Evolutionary conservation across 352 stramenopile genomes (phyloP), one percentile per base, ranked within the genome.

Genomic region (Thalassiosira gravida): DNA sequence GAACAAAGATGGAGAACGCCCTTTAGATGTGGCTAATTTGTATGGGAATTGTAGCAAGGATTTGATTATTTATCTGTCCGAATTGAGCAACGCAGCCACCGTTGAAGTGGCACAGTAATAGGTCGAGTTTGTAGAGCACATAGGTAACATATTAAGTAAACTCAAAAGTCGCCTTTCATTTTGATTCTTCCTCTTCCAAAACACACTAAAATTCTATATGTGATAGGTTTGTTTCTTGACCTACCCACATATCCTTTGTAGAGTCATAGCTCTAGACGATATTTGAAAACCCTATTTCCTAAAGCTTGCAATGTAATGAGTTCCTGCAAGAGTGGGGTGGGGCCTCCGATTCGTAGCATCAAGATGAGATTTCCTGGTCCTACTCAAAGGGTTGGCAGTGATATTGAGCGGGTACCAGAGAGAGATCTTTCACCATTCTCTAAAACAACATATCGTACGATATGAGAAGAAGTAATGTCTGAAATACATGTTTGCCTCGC

Each of bases 381-480:
- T 18, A 8, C 20, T 53, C 16, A 53, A 25, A 25, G 16, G 46
- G 46, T 18, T 39, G 32, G 32, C 32, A 39, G 11, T 39, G 32
- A 39, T 39, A 39, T 5, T 39, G 11, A 39, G 32, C 32, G n/a
- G 11, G 32, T 39, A 11, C 32, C 32, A 39, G 32, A n/a, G n/a
- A n/a, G 5, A 39, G 32, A 11, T 39, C 11, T 39, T 5, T 39
- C 32, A 11, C 32, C 32, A 39, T 39, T 39, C 50, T 44, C 16
- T 64, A 25, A 14, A 66, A 32, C 39, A 47, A 56, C 5, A 71
- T n/a, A n/a, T n/a, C n/a, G n/a, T n/a, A n/a, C n/a, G n/a, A n/a
- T n/a, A n/a, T n/a, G n/a, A n/a, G n/a, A n/a, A n/a, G n/a, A n/a
- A n/a, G n/a, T n/a, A n/a, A n/a, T n/a, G n/a, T n/a, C n/a, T n/a